Conservation (phyloP, 305 asterid genomes). For the Ruellia speciosa region DNA sequence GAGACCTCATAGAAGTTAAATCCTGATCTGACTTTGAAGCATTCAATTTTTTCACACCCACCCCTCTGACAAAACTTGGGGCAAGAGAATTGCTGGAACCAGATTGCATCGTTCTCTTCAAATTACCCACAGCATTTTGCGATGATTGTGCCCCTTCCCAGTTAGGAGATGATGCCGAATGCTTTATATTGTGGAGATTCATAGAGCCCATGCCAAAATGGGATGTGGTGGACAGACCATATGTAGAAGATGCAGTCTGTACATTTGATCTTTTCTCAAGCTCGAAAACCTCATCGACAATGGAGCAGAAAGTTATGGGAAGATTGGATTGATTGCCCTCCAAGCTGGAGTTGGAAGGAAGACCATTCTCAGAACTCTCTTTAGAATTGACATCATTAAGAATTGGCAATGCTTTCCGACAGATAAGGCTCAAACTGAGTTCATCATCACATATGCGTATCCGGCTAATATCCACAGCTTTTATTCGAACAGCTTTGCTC, state of each 20-base stretch:
- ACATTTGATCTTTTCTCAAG: conserved; percentile 75
- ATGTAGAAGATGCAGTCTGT: conserved; percentile 42
- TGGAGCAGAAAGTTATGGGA: conserved; percentile 58
- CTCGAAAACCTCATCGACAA: conserved; percentile 92
- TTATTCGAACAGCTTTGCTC: conserved; percentile 55
- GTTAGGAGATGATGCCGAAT: conserved; percentile 51
- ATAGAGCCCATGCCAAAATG: conserved; percentile 44
- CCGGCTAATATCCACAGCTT: conserved; percentile 62
- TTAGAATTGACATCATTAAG: conserved; percentile 31
- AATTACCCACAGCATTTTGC: conserved; percentile 35
- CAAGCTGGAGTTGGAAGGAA: conserved; percentile 36
- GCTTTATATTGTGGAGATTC: conserved; percentile 39
- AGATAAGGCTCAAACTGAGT: conserved; percentile 68
- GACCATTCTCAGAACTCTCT: conserved; percentile 44
- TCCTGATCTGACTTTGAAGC: conserved; percentile 90
- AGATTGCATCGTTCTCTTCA: conserved; percentile 50
- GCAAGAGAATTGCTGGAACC: conserved; percentile 52
- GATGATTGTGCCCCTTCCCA: conserved; percentile 53
- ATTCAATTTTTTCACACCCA: conserved; percentile 42
- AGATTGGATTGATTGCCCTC: conserved; percentile 48
- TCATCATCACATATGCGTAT: conserved; percentile 80
- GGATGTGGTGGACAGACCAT: conserved; percentile 44
- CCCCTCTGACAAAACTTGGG: conserved; percentile 44
- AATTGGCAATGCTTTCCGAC: conserved; percentile 39
- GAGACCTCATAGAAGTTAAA: conserved; percentile 58